These are phyloP conservation scores for Zygotorulaspora danielsina DNA, from an alignment of 805 yeast species.

Conservation along the genomic window DNA sequence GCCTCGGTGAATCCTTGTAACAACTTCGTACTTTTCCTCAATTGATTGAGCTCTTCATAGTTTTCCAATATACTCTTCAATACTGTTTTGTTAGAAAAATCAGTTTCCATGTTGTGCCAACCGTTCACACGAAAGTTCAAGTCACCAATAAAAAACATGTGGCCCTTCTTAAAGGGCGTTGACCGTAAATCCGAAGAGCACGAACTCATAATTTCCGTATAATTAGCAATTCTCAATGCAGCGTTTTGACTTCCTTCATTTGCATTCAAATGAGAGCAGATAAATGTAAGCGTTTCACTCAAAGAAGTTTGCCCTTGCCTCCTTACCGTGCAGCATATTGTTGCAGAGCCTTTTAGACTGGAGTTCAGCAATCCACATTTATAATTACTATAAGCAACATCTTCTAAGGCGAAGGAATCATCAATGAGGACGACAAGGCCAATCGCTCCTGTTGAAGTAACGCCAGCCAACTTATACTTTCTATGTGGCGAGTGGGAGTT, in stretches of 20 bases:
- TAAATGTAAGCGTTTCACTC: conserved; percentile 49
- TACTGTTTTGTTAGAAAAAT: conserved; percentile 14
- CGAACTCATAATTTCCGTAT: conserved; percentile 46
- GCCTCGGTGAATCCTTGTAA: conserved; percentile 67
- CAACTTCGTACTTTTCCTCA: conserved; percentile 39
- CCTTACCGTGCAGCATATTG: conserved; percentile 43
- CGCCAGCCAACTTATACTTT: conserved; percentile 41
- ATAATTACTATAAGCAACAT: conserved; percentile 32
- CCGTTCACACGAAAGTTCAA: conserved; percentile 65
- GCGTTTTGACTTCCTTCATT: conserved; percentile 57
- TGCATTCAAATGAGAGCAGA: conserved; percentile 71
- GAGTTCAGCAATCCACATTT: conserved; percentile 59
- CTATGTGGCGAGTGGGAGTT: conserved; percentile 34
- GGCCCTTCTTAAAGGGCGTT: conserved; percentile 52
- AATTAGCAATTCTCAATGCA: conserved; percentile 50
- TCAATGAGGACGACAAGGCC: conserved; percentile 48
- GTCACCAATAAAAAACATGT: conserved; percentile 78
- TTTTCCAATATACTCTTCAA: conserved; percentile 24
- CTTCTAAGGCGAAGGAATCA: conserved; percentile 36
- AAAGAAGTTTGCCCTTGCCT: conserved; percentile 24
- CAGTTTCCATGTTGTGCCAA: conserved; percentile 14
- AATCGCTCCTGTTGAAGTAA: conserved; percentile 52
- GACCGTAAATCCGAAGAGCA: conserved; percentile 36
- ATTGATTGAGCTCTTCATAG: conserved; percentile 37
- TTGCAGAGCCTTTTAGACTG: conserved; percentile 72